Evolutionary conservation across 1,139 yeast genomes (phyloP).

Genomic region (Blastobotrys raffinosifermentans): DNA sequence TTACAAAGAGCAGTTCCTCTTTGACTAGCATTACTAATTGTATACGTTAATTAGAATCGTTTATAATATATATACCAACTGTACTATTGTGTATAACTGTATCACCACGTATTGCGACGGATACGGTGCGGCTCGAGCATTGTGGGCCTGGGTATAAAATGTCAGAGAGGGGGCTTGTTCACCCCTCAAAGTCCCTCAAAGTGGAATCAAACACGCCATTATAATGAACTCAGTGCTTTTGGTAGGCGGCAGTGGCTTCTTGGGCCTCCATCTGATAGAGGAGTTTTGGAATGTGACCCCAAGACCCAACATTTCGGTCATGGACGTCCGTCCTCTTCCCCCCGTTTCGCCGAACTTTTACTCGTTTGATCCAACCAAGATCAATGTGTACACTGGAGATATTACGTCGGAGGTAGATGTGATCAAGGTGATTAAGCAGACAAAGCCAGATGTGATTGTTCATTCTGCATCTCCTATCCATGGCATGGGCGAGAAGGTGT

Average conservation of each 20-base stretch:
- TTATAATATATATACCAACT: too few species aligned
- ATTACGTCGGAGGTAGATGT: conserved; percentile 72
- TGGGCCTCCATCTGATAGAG: conserved; percentile 86
- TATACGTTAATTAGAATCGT: too few species aligned
- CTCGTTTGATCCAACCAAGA: conserved; percentile 55
- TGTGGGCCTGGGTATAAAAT: too few species aligned
- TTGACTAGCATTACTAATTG: too few species aligned
- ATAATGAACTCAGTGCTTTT: conserved; percentile 58
- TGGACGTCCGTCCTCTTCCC: conserved; percentile 86
- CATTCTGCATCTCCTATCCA: conserved; percentile 97
- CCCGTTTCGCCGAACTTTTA: conserved; percentile 60
- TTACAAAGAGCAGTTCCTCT: too few species aligned
- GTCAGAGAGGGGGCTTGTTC: too few species aligned
- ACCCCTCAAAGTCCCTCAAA: too few species aligned
- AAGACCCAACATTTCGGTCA: conserved; percentile 72
- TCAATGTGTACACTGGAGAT: conserved; percentile 74
- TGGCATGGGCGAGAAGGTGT: conserved; percentile 72
- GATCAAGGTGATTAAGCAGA: conserved; percentile 49
- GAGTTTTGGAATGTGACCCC: conserved; percentile 67
- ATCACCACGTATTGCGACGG: too few species aligned
- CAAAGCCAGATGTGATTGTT: conserved; percentile 71
- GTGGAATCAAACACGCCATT: not conserved
- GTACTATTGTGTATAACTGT: too few species aligned
- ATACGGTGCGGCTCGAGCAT: too few species aligned
- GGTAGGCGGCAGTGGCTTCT: conserved; percentile 92